phyloP scores from a whole-genome alignment of 306 rosid genomes.

The Argentina anserina region DNA sequence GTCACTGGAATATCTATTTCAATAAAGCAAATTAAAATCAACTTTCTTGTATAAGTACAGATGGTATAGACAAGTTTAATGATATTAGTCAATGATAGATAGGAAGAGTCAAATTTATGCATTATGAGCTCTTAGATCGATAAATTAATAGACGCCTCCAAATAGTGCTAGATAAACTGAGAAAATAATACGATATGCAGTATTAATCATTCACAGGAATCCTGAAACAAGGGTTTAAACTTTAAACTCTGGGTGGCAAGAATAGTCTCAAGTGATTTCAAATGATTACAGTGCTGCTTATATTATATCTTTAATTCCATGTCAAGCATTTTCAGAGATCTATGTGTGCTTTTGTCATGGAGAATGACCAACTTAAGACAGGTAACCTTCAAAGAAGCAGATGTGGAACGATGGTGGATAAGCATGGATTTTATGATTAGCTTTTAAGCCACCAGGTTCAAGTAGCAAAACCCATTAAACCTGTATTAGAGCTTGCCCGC shows the following conservation, averaged over 20 bases:
- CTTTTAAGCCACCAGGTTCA: constrained; percentile 15
- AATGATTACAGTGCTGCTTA: neutral
- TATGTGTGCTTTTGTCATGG: neutral
- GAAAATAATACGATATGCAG: neutral
- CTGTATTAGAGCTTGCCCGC: constrained; percentile 7
- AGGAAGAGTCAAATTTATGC: neutral
- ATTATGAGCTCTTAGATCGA: neutral
- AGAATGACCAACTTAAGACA: neutral
- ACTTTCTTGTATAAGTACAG: constrained; percentile 14
- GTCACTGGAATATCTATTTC: constrained; percentile 57
- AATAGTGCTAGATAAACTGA: neutral
- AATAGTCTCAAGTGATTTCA: neutral
- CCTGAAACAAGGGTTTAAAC: constrained; percentile 5
- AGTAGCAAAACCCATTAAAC: constrained; percentile 6
- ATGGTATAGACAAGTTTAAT: neutral
- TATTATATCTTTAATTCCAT: neutral
- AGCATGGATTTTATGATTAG: neutral
- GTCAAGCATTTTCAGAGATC: neutral
- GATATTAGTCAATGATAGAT: neutral
- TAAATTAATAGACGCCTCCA: constrained; percentile 13
- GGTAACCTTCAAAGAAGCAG: neutral
- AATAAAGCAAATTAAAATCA: constrained; percentile 21
- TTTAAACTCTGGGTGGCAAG: neutral
- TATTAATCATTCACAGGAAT: constrained; percentile 1
- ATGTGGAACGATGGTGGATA: neutral